Evolutionary conservation across 768 basidiomycete genomes (phyloP), one percentile per base, ranked within the genome.

Genomic region (Porpolomopsis calyptriformis): DNA sequence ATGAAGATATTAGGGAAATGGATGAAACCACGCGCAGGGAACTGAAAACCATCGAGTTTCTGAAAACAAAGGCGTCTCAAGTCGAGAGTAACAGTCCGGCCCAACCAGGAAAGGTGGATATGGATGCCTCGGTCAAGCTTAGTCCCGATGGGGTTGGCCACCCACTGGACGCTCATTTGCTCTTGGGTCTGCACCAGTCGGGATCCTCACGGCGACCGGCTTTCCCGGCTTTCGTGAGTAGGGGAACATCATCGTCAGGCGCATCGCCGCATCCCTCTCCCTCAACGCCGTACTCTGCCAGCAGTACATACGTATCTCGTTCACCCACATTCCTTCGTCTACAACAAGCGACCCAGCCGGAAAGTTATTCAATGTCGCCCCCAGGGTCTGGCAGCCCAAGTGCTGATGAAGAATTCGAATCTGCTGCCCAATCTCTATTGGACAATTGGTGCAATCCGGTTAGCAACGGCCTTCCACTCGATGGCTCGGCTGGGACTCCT

Each of bases 361-460:
- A 80, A 25, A 43, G 40, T 8, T 64, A 76, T 51, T 66, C 67
- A 1, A 64, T 65, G 46, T 82, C 83, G 12, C 77, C 80, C 31
- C 75, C 77, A 1, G 78, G 73, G 14, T 74, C 81, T 19, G 76
- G 74, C n/a, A 86, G 84, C 56, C 85, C 82, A 1, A 71, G 66
- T 47, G 80, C 73, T 36, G 87, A 88, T 39, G 86, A 84, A 8
- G 80, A 87, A 56, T 78, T 74, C 19, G 69, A 87, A 56, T 78
- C 74, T 20, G 69, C 81, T 5, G 85, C 86, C 3, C 87, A 91
- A 56, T 76, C 76, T 9, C 60, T 91, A 46, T 66, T 91, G 39
- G 86, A 91, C 59, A 82, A 88, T 50, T 90, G 88, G 87, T 84
- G 78, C 56, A 82, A 80, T 50, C 78, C 80, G n/a, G 76, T 87